Evolutionary conservation across 305 asterid species (phyloP).

Genomic region (Solanum hybrid): DNA sequence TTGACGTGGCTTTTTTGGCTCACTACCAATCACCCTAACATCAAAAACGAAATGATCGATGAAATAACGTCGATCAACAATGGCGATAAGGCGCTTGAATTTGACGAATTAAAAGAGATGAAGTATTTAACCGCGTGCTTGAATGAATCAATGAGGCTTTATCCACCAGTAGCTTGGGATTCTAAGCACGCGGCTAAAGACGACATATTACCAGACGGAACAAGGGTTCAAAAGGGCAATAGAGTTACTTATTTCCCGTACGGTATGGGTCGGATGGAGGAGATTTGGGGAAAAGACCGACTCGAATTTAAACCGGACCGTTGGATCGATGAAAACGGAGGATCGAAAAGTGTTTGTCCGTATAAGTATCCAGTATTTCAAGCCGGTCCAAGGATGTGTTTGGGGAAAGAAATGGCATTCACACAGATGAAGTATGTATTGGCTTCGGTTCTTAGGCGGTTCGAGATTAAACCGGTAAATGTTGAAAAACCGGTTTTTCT

Average conservation of each 20-base stretch:
- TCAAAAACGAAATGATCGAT: constrained; percentile 20
- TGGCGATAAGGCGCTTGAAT: background rate
- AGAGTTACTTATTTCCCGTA: constrained; percentile 63
- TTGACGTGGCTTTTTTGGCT: constrained; percentile 69
- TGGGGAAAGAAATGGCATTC: constrained; percentile 67
- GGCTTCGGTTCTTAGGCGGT: constrained; percentile 35
- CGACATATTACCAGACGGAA: constrained; percentile 58
- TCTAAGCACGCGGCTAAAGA: constrained; percentile 56
- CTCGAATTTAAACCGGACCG: constrained; percentile 52
- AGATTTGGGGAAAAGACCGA: constrained; percentile 54
- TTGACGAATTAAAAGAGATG: constrained; percentile 36
- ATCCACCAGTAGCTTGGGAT: constrained; percentile 81
- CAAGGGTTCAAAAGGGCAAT: constrained; percentile 37
- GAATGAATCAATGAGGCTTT: constrained; percentile 62
- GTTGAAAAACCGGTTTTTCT: constrained; percentile 37
- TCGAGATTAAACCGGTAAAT: constrained; percentile 18
- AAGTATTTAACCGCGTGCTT: constrained; percentile 36
- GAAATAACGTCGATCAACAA: constrained; percentile 16
- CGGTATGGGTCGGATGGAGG: constrained; percentile 65
- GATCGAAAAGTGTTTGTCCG: constrained; percentile 28
- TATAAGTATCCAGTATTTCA: constrained; percentile 59
- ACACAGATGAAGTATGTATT: constrained; percentile 56
- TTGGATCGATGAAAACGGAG: constrained; percentile 39
- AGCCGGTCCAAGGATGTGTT: constrained; percentile 62
- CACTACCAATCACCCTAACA: constrained; percentile 24